Conservation (phyloP, 352 stramenopile species). For the Globisporangium irregulare region DNA sequence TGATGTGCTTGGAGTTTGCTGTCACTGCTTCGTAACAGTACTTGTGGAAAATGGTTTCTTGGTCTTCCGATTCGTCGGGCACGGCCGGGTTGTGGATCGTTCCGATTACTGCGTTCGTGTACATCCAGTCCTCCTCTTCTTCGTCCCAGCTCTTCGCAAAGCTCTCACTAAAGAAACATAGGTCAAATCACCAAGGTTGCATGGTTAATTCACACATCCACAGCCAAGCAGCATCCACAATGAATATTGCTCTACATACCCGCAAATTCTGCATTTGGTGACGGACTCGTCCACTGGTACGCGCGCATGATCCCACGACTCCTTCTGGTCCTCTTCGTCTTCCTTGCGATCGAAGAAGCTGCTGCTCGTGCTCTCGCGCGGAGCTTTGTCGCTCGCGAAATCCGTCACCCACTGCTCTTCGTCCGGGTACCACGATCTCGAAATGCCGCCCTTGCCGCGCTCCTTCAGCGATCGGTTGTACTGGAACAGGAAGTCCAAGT, state of each 20-base stretch:
- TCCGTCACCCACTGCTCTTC: constrained; percentile 82
- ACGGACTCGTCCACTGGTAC: constrained; percentile 81
- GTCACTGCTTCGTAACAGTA: constrained; percentile 88
- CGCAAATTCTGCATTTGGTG: constrained; percentile 82
- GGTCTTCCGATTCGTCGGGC: constrained; percentile 30
- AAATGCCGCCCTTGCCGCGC: constrained; percentile 76
- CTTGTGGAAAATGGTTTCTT: constrained; percentile 88
- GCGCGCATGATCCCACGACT: constrained; percentile 57
- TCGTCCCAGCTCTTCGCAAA: constrained; percentile 85
- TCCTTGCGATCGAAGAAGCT: constrained; percentile 73
- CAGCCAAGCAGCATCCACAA: neutral
- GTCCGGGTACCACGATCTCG: constrained; percentile 78
- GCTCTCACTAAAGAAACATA: constrained; percentile 41
- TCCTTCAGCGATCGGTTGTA: constrained; percentile 83
- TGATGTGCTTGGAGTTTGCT: constrained; percentile 79
- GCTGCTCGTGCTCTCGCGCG: constrained; percentile 71
- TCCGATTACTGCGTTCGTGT: constrained; percentile 82
- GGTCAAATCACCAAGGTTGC: neutral
- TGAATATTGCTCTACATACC: constrained; percentile 28
- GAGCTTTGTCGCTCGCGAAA: constrained; percentile 53
- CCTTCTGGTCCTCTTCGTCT: constrained; percentile 47
- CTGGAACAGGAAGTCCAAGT: constrained; percentile 86
- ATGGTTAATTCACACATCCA: neutral
- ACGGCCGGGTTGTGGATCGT: constrained; percentile 54
- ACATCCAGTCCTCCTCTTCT: constrained; percentile 90